Evolutionary conservation across 257 asterid species (phyloP), one percentile per base, ranked within the genome.

Genomic region (Solanum medicagineum): DNA sequence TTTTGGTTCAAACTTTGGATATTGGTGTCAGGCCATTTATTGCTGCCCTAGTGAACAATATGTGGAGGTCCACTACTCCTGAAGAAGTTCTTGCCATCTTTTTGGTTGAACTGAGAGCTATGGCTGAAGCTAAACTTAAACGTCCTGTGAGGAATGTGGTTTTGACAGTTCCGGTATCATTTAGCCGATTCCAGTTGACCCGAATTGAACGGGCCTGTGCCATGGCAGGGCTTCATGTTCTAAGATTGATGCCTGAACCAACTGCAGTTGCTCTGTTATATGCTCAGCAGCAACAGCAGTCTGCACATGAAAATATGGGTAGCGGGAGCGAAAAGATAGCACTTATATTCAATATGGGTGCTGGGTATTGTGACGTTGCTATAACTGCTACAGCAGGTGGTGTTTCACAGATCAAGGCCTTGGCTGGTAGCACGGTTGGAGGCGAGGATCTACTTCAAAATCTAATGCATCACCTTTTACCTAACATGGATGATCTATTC

Each of bases 1-100:
- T 94, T 87, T 86, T 96, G 20, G 98, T 96, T 8, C 96, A 96
- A 66, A 93, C 97, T 24, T 73, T 94, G 26, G 89, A 93, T 59
- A 93, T 94, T 7, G 98, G 98, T 47, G 96, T 90, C 5, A 87
- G 98, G 88, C 99, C 98, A 0, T 91, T 96, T 54, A 87, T 94
- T 42, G 98, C 99, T 2, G 98, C 99, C 0, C 87, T 96, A 1
- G 98, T 93, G 40, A 91, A 93, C 81, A 92, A 96, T 86, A 81
- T 89, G 90, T 96, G 98, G 99, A 88, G 97, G 81, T 94, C 98
- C 10, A 96, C 95, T 1, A 93, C 97, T 7, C 98, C 98, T 0
- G 98, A 94, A 87, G 98, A 96, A 87, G 99, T 93, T 70, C 93
- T 94, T 40, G 98, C 98, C 2, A 94, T 94, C 66, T 93, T 96